These are phyloP conservation scores for Zea luxurians DNA, from an alignment of 176 grass and related monocot species.

Conservation along the genomic window DNA sequence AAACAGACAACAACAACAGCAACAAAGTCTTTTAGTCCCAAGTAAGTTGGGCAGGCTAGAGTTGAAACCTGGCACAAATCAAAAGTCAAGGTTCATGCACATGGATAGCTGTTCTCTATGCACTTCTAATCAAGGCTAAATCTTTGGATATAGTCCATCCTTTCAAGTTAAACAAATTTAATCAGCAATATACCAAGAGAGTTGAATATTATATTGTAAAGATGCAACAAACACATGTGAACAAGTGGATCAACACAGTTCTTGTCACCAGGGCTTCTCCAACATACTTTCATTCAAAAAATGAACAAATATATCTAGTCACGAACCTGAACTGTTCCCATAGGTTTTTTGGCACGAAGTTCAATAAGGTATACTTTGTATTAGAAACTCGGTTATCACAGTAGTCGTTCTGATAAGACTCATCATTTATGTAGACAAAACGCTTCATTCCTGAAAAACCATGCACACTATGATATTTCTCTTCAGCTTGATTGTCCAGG, in stretches of 20 bases:
- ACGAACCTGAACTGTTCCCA: slow-evolving; percentile 86
- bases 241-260: neutral
- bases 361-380: slow-evolving; percentile 84
- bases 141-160: no score
- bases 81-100: no score
- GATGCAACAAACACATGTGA: neutral
- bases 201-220: neutral
- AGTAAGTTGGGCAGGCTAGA: no score
- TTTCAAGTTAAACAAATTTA: neutral
- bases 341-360: slow-evolving; percentile 93
- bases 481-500: slow-evolving; percentile 18
- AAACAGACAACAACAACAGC: neutral
- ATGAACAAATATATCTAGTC: neutral
- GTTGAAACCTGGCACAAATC: no score
- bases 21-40: no score
- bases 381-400: slow-evolving; percentile 85
- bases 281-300: neutral
- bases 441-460: slow-evolving; percentile 73
- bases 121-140: no score
- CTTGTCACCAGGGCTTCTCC: neutral
- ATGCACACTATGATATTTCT: slow-evolving; percentile 32
- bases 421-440: slow-evolving; percentile 97
- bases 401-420: slow-evolving; percentile 72
- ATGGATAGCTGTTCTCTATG: no score
- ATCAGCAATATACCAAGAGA: neutral